Conservation (phyloP, 2,329 filamentous ascomycete genomes). For the Calcarisporium arbuscula region DNA sequence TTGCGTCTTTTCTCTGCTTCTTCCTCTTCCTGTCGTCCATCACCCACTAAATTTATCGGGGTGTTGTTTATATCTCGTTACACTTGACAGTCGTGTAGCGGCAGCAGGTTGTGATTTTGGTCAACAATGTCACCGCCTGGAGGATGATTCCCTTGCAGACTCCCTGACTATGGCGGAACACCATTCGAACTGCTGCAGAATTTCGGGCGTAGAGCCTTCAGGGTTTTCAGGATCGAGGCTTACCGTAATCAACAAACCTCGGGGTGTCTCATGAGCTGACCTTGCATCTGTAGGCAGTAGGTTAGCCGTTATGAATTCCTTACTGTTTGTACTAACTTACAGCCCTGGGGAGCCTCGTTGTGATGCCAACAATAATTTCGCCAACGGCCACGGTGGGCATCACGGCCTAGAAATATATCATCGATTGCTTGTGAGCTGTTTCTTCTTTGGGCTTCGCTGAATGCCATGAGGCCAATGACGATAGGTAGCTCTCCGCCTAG, state of each 20-base stretch:
- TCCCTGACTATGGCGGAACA: constrained; percentile 17
- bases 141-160: constrained; percentile 1
- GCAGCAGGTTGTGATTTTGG: no score
- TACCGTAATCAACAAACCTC: constrained; percentile 28
- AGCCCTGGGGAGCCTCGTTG: constrained; percentile 14
- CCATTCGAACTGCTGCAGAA: constrained; percentile 21
- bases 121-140: not conserved
- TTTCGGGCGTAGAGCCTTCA: constrained; percentile 17
- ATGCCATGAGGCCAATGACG: constrained; percentile 34
- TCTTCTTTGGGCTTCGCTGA: constrained; percentile 14
- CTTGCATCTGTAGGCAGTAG: constrained; percentile 15
- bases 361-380: constrained; percentile 17
- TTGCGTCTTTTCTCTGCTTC: not conserved
- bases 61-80: no score
- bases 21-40: not conserved
- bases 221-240: constrained; percentile 24
- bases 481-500: constrained; percentile 32
- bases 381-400: constrained; percentile 17
- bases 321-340: constrained; percentile 16
- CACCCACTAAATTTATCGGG: not conserved
- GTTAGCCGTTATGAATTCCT: not conserved
- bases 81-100: no score
- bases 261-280: constrained; percentile 17
- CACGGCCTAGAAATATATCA: constrained; percentile 16
- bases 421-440: constrained; percentile 9